Evolutionary conservation across 345 rosid species (phyloP).

Genomic region (Dipteronia dyeriana): DNA sequence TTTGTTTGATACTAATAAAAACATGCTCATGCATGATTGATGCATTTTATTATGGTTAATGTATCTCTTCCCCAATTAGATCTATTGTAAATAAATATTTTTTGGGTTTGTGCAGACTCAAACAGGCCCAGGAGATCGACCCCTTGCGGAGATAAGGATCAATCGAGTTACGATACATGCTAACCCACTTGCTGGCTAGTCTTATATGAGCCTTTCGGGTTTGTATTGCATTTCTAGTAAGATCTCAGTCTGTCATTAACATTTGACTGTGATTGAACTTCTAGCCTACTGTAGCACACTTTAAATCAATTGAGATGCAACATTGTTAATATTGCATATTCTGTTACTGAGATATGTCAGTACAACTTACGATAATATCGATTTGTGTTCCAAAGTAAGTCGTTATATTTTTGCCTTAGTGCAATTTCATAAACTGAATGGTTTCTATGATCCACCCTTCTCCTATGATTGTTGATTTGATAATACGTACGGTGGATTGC

Average conservation of each 20-base stretch:
- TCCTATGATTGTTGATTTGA: too few relatives aligned
- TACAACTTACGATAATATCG: too few relatives aligned
- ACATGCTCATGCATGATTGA: not conserved
- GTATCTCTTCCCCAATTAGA: not conserved
- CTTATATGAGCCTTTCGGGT: not conserved
- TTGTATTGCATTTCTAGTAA: not conserved
- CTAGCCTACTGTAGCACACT: not conserved
- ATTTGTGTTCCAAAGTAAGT: too few relatives aligned
- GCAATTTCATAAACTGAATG: too few relatives aligned
- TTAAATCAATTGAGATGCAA: too few relatives aligned
- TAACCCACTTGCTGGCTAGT: conserved; percentile 90
- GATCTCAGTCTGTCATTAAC: conserved; percentile 7
- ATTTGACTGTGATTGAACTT: not conserved
- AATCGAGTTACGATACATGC: conserved; percentile 96
- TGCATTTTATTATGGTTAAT: not conserved
- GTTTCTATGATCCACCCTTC: too few relatives aligned
- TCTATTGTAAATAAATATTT: not conserved
- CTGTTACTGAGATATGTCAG: too few relatives aligned
- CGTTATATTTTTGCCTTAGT: too few relatives aligned
- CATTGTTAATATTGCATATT: too few relatives aligned
- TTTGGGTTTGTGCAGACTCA: conserved; percentile 61
- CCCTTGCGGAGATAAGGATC: conserved; percentile 94
- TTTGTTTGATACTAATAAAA: not conserved
- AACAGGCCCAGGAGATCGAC: conserved; percentile 87
- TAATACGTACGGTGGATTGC: too few relatives aligned